Evolutionary conservation across 345 rosid genomes (phyloP).

Genomic region (Gossypium mustelinum): DNA sequence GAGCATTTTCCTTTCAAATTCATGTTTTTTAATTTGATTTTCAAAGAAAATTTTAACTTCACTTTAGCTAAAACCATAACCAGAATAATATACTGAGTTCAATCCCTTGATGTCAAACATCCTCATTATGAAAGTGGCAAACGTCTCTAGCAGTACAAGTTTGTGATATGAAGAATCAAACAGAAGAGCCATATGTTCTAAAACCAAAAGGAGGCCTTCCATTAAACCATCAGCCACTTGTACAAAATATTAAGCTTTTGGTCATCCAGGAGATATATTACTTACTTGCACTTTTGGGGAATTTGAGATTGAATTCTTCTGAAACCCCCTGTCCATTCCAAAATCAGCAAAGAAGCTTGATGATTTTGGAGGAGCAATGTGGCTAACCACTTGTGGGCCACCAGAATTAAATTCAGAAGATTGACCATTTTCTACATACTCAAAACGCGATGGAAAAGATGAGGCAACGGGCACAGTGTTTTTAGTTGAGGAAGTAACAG

Average conservation of each 20-base stretch:
- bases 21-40: neutral
- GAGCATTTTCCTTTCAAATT: neutral
- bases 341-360: conserved; percentile 83
- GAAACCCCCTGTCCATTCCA: conserved; percentile 75
- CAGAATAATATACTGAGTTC: neutral
- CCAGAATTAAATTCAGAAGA: conserved; percentile 47
- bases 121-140: neutral
- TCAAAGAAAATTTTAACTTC: neutral
- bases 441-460: conserved; percentile 81
- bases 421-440: conserved; percentile 66
- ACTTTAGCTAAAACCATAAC: neutral
- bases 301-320: conserved; percentile 56
- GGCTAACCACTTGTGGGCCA: conserved; percentile 72
- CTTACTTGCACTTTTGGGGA: conserved; percentile 72
- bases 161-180: neutral
- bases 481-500: conserved; percentile 52
- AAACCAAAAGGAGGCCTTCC: neutral
- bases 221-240: neutral
- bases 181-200: neutral
- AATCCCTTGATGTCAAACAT: neutral
- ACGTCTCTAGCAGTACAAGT: neutral
- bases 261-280: neutral
- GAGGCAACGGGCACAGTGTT: conserved; percentile 44
- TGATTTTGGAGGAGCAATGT: conserved; percentile 92
- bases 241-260: neutral